Evolutionary conservation across 2,329 filamentous ascomycete species (phyloP).

Genomic region (Rutstroemia sydowiana): DNA sequence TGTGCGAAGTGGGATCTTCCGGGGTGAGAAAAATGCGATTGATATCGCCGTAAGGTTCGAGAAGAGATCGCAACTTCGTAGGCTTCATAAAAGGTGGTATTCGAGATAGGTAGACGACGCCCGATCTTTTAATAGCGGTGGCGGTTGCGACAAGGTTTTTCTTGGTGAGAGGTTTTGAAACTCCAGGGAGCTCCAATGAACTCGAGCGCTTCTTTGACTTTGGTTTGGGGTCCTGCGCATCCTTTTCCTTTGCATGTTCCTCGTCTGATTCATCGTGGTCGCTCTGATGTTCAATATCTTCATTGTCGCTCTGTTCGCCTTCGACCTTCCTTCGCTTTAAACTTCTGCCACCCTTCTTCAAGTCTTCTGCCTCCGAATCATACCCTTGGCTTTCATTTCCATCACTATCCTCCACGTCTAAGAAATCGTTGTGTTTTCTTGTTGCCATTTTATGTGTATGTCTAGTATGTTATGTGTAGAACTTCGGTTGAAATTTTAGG

Average conservation of each 20-base stretch:
- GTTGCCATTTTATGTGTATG: conserved; percentile 46
- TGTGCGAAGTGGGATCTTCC: conserved; percentile 60
- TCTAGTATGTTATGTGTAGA: conserved; percentile 1
- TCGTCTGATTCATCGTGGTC: conserved; percentile 29
- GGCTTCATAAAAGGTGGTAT: conserved; percentile 88
- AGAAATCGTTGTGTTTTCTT: conserved; percentile 65
- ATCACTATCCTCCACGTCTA: conserved; percentile 54
- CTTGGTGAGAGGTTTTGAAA: conserved; percentile 50
- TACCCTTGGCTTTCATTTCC: conserved; percentile 49
- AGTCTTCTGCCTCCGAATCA: conserved; percentile 56
- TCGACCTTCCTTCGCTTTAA: conserved; percentile 56
- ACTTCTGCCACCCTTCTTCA: conserved; percentile 55
- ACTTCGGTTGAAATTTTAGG: neutral
- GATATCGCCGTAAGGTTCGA: conserved; percentile 67
- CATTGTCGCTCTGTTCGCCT: conserved; percentile 34
- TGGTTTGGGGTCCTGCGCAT: conserved; percentile 9
- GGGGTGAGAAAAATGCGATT: conserved; percentile 75
- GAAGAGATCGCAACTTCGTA: conserved; percentile 64
- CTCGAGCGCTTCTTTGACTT: conserved; percentile 25
- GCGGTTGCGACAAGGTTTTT: conserved; percentile 62
- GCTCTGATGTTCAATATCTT: conserved; percentile 26
- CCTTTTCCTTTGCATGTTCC: conserved; percentile 22
- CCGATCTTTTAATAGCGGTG: conserved; percentile 62
- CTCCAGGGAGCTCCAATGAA: conserved; percentile 36
- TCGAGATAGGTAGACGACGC: conserved; percentile 76